phyloP scores from a whole-genome alignment of 495 filamentous ascomycete genomes.

The Podospora appendiculata region DNA sequence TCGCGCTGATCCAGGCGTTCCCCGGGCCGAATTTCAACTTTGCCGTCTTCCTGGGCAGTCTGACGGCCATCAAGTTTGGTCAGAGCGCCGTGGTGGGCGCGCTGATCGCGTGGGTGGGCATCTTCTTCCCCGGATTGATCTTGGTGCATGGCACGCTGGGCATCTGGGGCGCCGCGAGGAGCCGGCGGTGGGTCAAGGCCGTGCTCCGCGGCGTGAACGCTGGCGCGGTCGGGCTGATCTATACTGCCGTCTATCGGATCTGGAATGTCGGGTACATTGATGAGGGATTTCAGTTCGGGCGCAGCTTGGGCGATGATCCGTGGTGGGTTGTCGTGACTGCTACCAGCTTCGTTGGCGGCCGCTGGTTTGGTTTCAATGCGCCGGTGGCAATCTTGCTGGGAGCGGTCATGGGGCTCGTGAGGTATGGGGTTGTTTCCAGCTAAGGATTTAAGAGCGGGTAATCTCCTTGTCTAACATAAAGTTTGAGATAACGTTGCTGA shows the following conservation, averaged over 20 bases:
- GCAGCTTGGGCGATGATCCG: constrained; percentile 56
- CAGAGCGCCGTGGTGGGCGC: constrained; percentile 36
- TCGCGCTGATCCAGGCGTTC: constrained; percentile 77
- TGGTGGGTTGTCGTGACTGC: constrained; percentile 69
- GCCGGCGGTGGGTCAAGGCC: constrained; percentile 44
- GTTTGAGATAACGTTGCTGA: no score
- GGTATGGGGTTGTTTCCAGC: constrained; percentile 48
- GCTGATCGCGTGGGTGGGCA: constrained; percentile 58
- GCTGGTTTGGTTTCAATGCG: constrained; percentile 54
- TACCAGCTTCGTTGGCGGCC: constrained; percentile 53
- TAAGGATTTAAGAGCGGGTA: not conserved
- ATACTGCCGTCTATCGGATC: constrained; percentile 77
- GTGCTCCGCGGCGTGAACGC: constrained; percentile 66
- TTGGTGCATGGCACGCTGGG: constrained; percentile 61
- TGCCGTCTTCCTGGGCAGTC: constrained; percentile 65
- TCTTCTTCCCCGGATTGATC: constrained; percentile 64
- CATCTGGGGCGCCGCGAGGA: constrained; percentile 57
- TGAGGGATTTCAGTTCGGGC: constrained; percentile 43
- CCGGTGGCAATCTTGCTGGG: constrained; percentile 59
- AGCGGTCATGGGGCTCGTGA: constrained; percentile 54
- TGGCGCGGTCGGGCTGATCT: constrained; percentile 69
- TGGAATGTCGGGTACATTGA: constrained; percentile 70
- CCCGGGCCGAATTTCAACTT: constrained; percentile 89
- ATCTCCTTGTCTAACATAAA: no score
- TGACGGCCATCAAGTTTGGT: constrained; percentile 40